These are phyloP conservation scores for Dactylellina sp. DNA, from an alignment of 2,329 filamentous ascomycete species.

Conservation along the genomic window DNA sequence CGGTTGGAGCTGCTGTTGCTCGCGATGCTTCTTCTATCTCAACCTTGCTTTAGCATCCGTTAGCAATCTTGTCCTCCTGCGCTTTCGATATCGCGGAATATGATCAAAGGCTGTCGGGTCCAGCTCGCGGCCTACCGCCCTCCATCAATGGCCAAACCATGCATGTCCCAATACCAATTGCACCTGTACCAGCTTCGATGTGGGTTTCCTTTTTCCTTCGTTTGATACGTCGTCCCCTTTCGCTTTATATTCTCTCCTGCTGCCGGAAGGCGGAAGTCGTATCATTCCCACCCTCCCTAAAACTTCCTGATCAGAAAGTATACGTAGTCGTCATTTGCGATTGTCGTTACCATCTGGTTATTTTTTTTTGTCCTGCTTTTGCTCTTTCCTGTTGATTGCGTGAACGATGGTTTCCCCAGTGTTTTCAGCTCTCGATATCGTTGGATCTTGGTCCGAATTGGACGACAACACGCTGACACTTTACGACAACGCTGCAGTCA, in stretches of 20 bases:
- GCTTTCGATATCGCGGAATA: slow-evolving; percentile 52
- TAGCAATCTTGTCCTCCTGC: slow-evolving; percentile 30
- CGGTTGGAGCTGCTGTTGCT: slow-evolving; percentile 30
- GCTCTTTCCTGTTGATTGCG: slow-evolving; percentile 10
- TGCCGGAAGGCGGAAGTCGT: slow-evolving; percentile 20
- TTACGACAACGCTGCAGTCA: slow-evolving; percentile 41
- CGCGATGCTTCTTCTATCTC: slow-evolving; percentile 44
- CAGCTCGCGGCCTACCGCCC: slow-evolving; percentile 46
- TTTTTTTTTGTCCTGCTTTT: neutral
- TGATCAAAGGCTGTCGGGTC: slow-evolving; percentile 53
- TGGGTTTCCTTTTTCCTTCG: slow-evolving; percentile 52
- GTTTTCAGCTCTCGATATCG: slow-evolving; percentile 39
- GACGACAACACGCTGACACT: slow-evolving; percentile 53
- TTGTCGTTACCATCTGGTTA: neutral
- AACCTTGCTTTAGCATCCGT: slow-evolving; percentile 50
- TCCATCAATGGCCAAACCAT: slow-evolving; percentile 43
- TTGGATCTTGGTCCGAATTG: slow-evolving; percentile 28
- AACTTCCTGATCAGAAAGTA: slow-evolving; percentile 9
- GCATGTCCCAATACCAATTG: slow-evolving; percentile 56
- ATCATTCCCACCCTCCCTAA: slow-evolving; percentile 38
- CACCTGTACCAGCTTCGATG: slow-evolving; percentile 57
- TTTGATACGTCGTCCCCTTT: slow-evolving; percentile 18
- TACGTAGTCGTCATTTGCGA: slow-evolving; percentile 21
- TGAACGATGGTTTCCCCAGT: slow-evolving; percentile 25
- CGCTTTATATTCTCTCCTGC: slow-evolving; percentile 19